Base-by-base conservation (phyloP, 139 green algal species). In the Auxenochlorella pyrenoidosa region DNA sequence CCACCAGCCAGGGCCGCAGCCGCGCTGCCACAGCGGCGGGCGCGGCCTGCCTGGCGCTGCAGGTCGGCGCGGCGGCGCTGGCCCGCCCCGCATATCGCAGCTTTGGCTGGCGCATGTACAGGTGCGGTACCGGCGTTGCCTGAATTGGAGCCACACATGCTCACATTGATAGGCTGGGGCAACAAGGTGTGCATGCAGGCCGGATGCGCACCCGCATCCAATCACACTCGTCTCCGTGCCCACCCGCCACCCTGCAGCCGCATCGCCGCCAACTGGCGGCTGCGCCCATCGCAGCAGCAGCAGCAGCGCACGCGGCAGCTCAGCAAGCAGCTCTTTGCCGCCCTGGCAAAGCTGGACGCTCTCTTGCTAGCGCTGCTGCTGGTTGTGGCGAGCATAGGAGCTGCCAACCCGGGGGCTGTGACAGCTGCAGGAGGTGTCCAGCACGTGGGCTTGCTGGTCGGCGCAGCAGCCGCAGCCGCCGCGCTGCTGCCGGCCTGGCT, bases 71-170 rank as follows among this genome's bases (percentile, higher is more conserved):
- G 3, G 12, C 80, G 24, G 83, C 51, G 8, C 51, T 88, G 38
- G 82, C 87, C 6, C 54, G 82, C 22, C 71, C 70, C 19, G 87
- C 87, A 38, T 88, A 88, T 12, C 38, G 63, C n/a, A 47, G 87
- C 32, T 90, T 88, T 78, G 87, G 87, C 12, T 90, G 87, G 87
- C 85, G 87, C 85, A 90, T 90, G 87, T 90, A 88, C 75, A 85
- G 47, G 26, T 85, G 82, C 12, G 81, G 15, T 63, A 4, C 54
- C 3, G 12, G 12, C 15, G 2, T 28, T 2, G 2, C 15, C 54
- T 63, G 54, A 4, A 22, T 2, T 63, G 54, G 54, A 24, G 54
- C 13, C 54, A 63, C 2, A 13, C 16, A 24, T 63, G 54, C 15
- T 63, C 54, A 24, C 16, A 54, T 54, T 54, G 10, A 54, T 54